phyloP scores from a whole-genome alignment of 2,329 filamentous ascomycete species.

The Rhinocladiella mackenziei region DNA sequence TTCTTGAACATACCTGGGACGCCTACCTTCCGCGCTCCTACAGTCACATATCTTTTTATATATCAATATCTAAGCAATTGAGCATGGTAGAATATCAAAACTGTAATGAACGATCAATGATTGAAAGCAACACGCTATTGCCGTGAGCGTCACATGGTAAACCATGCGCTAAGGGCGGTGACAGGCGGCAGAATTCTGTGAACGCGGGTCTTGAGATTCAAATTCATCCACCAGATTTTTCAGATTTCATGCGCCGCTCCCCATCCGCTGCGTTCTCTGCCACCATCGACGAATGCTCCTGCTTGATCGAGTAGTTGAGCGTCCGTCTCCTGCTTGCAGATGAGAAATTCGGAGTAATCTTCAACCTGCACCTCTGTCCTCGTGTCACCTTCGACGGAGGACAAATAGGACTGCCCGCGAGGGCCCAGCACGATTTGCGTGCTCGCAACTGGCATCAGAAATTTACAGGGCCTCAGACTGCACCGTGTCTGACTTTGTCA shows the following conservation, averaged over 20 bases:
- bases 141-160: too few species aligned
- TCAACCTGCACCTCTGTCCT: conserved; percentile 49
- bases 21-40: too few species aligned
- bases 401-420: conserved; percentile 63
- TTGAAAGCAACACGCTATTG: too few species aligned
- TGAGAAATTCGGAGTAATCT: conserved; percentile 99
- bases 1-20: too few species aligned
- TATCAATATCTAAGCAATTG: too few species aligned
- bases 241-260: conserved; percentile 68
- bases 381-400: conserved; percentile 7
- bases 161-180: conserved; percentile 10
- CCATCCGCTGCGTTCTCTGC: conserved; percentile 94
- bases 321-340: conserved; percentile 56
- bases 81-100: too few species aligned
- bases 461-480: conserved; percentile 61
- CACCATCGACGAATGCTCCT: conserved; percentile 57
- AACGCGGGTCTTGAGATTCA: too few species aligned
- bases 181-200: conserved; percentile 20
- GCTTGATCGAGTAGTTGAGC: conserved; percentile 18
- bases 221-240: conserved; percentile 27
- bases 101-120: too few species aligned
- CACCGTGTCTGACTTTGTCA: conserved; percentile 30
- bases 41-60: too few species aligned
- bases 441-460: conserved; percentile 91
- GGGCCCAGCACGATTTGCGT: conserved; percentile 70